Evolutionary conservation across 1,284 basidiomycete species (phyloP).

Genomic region (Rhodotorula sp.): DNA sequence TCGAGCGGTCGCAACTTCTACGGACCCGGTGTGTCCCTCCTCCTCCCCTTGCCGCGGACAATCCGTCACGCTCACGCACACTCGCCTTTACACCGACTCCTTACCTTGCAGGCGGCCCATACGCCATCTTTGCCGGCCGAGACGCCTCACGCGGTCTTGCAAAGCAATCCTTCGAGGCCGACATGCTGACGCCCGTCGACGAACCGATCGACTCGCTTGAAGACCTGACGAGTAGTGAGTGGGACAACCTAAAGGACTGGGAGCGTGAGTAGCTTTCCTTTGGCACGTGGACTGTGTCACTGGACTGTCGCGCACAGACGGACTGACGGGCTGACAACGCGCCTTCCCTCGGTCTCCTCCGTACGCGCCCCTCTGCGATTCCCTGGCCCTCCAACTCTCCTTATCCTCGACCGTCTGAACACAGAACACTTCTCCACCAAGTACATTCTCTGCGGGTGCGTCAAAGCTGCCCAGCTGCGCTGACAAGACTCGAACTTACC

Average conservation of each 20-base stretch:
- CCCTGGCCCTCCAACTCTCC: too few relatives aligned
- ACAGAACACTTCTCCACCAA: too few relatives aligned
- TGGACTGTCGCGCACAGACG: too few relatives aligned
- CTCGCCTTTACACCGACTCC: not conserved
- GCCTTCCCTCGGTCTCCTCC: too few relatives aligned
- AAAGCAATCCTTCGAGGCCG: constrained; percentile 44
- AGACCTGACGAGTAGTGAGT: constrained; percentile 42
- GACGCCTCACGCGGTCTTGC: constrained; percentile 47
- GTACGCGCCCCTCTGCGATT: too few relatives aligned
- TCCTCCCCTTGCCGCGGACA: not conserved
- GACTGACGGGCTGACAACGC: too few relatives aligned
- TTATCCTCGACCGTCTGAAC: too few relatives aligned
- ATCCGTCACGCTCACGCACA: not conserved
- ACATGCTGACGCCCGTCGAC: constrained; percentile 45
- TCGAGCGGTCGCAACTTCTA: constrained; percentile 40
- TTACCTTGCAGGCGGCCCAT: constrained; percentile 26
- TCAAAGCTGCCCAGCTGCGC: too few relatives aligned
- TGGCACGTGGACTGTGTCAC: too few relatives aligned
- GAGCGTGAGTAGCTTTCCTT: constrained; percentile 28
- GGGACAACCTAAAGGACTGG: constrained; percentile 45
- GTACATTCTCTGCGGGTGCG: too few relatives aligned
- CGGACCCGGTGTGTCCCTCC: constrained; percentile 38
- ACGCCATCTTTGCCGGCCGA: constrained; percentile 44
- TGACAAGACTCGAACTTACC: too few relatives aligned
- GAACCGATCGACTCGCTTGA: constrained; percentile 43